Evolutionary conservation across 805 yeast genomes (phyloP), one percentile per base, ranked within the genome.

Genomic region (Kodamaea restingae): DNA sequence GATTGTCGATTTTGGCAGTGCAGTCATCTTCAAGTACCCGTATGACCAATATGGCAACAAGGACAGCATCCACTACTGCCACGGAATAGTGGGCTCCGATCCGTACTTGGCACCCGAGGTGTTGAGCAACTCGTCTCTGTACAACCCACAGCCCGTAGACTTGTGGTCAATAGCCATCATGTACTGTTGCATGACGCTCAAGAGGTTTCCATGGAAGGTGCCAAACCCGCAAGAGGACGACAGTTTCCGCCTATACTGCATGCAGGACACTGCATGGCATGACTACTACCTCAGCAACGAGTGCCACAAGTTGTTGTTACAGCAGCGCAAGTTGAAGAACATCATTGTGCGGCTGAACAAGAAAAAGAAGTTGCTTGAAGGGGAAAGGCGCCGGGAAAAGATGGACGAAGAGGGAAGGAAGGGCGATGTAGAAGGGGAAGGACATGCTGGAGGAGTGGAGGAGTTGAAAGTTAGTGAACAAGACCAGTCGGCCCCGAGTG

Each of bases 91-190:
- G 40, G 95, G 95, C 9, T 80, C 87, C 11, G 95, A 85, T 61
- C 95, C 95, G 8, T 85, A 85, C 57, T 70, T 85, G 50, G 93
- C 93, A 1, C 95, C 95, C 1, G 95, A 85, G 60, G 90, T 84
- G 12, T 65, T 56, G 39, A 48, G 82, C 38, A 72, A 73, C 21
- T 65, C 64, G 44, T 65, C 64, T 45, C 65, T 69, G 37, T 85
- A 84, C 55, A 88, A 85, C 57, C 90, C 95, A 8, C 80, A 80
- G 55, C 76, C 77, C 26, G 88, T 83, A 20, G 95, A 85, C 61
- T 73, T 85, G 22, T 85, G 95, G 95, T 84, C 93, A 4, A 69
- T 84, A 34, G 95, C 87, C 15, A 85, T 85, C 25, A 85, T 85
- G 18, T 85, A 81, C 55, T 85, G 95, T 61, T 85, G 95, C 63